A percentile compares a stretch with the other conserved stretches of the same genome.
Evolutionary conservation across 2,329 filamentous ascomycete genomes (phyloP).

Genomic region (Scedosporium apiospermum): DNA sequence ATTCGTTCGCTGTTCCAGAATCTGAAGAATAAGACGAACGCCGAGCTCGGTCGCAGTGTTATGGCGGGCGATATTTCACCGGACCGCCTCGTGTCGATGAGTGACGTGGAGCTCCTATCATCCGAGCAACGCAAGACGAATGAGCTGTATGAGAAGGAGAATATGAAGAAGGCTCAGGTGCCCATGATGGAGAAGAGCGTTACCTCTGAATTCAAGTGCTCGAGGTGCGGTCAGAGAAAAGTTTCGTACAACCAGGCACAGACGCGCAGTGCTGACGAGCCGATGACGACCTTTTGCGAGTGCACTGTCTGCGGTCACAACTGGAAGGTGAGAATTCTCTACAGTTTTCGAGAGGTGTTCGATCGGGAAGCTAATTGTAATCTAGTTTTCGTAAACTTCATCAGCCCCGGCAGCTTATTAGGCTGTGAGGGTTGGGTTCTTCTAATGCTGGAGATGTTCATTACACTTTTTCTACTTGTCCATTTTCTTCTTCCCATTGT

Average conservation of each 20-base stretch:
- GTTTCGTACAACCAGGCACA: slow-evolving; percentile 96
- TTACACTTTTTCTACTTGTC: neutral
- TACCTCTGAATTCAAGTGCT: slow-evolving; percentile 77
- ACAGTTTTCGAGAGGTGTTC: neutral
- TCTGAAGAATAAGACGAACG: slow-evolving; percentile 85
- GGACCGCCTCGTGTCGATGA: slow-evolving; percentile 74
- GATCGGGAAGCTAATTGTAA: neutral
- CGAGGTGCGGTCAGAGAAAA: slow-evolving; percentile 86
- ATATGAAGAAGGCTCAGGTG: slow-evolving; percentile 96
- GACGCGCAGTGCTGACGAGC: slow-evolving; percentile 91
- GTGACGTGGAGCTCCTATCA: slow-evolving; percentile 83
- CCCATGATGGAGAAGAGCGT: slow-evolving; percentile 87
- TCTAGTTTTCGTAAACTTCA: slow-evolving; percentile 8
- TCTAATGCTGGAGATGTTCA: no score
- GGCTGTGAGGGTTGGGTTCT: no score
- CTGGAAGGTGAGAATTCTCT: slow-evolving; percentile 51
- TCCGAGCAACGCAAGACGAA: slow-evolving; percentile 71
- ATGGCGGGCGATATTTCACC: slow-evolving; percentile 64
- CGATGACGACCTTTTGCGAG: slow-evolving; percentile 70
- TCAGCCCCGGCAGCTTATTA: neutral
- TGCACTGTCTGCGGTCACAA: slow-evolving; percentile 60
- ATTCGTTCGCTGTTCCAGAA: slow-evolving; percentile 90
- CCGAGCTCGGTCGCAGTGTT: slow-evolving; percentile 65
- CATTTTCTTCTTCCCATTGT: neutral
- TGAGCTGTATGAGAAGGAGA: slow-evolving; percentile 71